Base-by-base conservation (phyloP, 805 yeast species). In the Yarrowia sp. region DNA sequence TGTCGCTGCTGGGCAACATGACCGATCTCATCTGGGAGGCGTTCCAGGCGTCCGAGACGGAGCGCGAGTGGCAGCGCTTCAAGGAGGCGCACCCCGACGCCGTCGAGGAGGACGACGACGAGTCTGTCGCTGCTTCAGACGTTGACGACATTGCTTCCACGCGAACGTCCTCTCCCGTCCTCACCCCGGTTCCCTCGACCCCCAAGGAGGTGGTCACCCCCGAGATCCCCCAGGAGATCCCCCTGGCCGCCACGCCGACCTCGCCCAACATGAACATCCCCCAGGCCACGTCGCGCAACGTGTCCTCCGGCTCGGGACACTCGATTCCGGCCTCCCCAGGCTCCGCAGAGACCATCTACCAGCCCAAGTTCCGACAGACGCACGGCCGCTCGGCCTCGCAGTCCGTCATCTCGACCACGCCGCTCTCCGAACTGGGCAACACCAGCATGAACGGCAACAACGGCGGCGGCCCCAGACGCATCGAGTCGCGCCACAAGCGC, bases 21-120 rank as follows among this genome's bases (percentile, higher is more conserved):
- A 55, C 61, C 29, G 61, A 55, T 55, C 47, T 55, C 47, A 55
- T 55, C 41, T 55, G 61, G 61, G 61, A 55, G 10, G 61, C 61
- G 22, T 55, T 55, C 47, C 61, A 55, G 61, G 61, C 61, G 7
- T 38, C 47, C 21, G 61, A 55, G 39, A 55, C 61, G 14, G 61
- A 55, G 29, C 46, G 61, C 1, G 61, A 55, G 25, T 55, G 61
- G 61, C 61, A 55, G 29, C 46, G 47, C 4, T 55, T 55, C 36
- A 55, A 55, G 47, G 61, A 27, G 10, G 16, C n/a, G 16, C 46
- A 55, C 29, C 61, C 61, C 12, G 61, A 55, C 29, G 61, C 61
- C 3, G 47, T 55, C 29, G 61, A 55, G 61, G 61, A 55, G 47
- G 61, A 55, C n/a, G 61, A 55, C n/a, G 61, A 55, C 36, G 58